Base-by-base conservation (phyloP, 352 stramenopile species). In the Globisporangium perplexum region DNA sequence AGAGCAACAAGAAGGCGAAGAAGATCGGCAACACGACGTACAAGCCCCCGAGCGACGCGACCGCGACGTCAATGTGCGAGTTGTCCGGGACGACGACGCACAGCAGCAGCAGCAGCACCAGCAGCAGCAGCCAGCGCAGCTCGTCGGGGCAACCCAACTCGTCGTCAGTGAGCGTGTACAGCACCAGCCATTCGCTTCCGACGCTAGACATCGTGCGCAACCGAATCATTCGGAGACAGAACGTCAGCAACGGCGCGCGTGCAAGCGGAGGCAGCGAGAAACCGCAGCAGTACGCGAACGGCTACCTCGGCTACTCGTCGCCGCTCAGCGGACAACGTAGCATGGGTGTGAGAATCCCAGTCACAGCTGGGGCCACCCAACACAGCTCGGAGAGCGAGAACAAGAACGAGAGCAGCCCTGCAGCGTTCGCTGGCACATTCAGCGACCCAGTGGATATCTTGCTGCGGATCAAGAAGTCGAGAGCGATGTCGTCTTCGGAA, bases 381-480 rank as follows among this genome's bases (percentile, higher is more conserved):
- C 23, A 49, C 24, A 23, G 14, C 24, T 18, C 24, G 7, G 20
- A 23, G 10, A 53, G 64, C 10, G 50, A 62, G 22, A 62, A 28
- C 31, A 56, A 48, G 24, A 56, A 31, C 36, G 23, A 12, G 36
- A 41, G 24, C 38, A 57, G 52, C 26, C 52, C 52, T 6, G 60
- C 68, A 17, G 62, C 61, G 31, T 83, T 83, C 43, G 69, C 62
- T 23, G 82, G 75, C 47, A 86, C 78, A 2, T 86, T 87, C 47
- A 88, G 68, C 45, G 79, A 90, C 48, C 79, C 79, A 1, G 79
- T 90, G n/a, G 76, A 88, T 39, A 86, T 90, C 44, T 49, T 90
- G 43, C 55, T 90, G 14, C 76, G 74, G 18, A 88, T 90, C 59
- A 90, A 90, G 57, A 83, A 90, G 42, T 90, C 76, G n/a, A 63